Evolutionary conservation across 2,329 filamentous ascomycete genomes (phyloP).

Genomic region (Verticillium isaacii): DNA sequence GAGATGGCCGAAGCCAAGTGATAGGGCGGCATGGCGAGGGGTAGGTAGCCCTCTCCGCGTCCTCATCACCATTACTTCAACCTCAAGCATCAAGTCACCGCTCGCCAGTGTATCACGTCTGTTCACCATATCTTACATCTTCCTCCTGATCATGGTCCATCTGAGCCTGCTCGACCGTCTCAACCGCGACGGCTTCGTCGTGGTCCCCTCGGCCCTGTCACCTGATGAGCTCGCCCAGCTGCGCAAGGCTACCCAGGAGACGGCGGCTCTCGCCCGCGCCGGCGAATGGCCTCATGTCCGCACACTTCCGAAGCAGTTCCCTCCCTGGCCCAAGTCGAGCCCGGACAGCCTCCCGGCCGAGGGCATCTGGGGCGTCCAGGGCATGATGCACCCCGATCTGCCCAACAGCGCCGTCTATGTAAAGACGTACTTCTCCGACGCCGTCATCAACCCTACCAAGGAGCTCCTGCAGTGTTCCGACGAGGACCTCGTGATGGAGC

Average conservation of each 20-base stretch:
- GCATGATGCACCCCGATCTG: slow-evolving; percentile 71
- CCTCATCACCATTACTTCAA: not conserved
- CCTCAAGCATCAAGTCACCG: not conserved
- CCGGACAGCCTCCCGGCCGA: slow-evolving; percentile 38
- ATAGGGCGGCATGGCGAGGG: not conserved
- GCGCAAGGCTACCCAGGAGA: slow-evolving; percentile 51
- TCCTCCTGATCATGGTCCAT: slow-evolving; percentile 1
- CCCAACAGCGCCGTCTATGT: slow-evolving; percentile 59
- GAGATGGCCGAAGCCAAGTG: not conserved
- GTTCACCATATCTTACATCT: not conserved
- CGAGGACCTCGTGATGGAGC: slow-evolving; percentile 73
- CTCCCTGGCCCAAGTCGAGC: slow-evolving; percentile 60
- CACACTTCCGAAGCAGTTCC: slow-evolving; percentile 85
- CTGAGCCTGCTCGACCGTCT: slow-evolving; percentile 45
- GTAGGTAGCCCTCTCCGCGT: not conserved
- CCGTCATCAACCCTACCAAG: slow-evolving; percentile 58
- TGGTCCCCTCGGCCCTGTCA: slow-evolving; percentile 61
- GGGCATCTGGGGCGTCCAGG: slow-evolving; percentile 88
- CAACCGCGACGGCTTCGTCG: slow-evolving; percentile 69
- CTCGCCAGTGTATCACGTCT: not conserved
- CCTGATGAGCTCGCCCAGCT: slow-evolving; percentile 51
- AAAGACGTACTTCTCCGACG: slow-evolving; percentile 65
- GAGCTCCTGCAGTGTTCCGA: slow-evolving; percentile 55
- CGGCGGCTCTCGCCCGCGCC: slow-evolving; percentile 57
- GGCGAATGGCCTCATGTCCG: slow-evolving; percentile 78